Evolutionary conservation across 2,329 filamentous ascomycete species (phyloP), one percentile per base, ranked within the genome.

Genomic region (Sclerotinia sclerotiorum): DNA sequence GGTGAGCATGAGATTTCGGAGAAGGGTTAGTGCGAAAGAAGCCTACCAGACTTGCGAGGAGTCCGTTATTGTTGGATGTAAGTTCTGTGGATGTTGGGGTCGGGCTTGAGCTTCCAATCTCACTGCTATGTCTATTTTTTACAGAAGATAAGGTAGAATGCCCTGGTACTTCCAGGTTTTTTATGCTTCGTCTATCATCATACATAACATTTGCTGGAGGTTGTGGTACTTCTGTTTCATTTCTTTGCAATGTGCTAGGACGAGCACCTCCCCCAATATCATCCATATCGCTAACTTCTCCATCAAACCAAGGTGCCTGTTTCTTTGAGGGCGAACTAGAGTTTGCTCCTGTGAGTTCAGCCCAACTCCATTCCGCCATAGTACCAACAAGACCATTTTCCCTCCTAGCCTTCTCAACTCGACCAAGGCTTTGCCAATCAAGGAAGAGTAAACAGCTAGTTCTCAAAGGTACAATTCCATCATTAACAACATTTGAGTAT

Each of bases 401-500:
- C 77, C 95, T 84, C 29, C 94, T 87, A 15, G 95, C 94, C 79
- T 99, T 99, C 73, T 98, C 93, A 1, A 99, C 95, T 51, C 93
- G 90, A 6, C 91, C 94, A 4, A 99, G 82, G 0, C 95, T 95
- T 79, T 94, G 91, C 95, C 95, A 99, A 77, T 99, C 95, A 1
- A 99, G 82, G 76, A 99, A 99, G 7, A 99, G 81, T n/a, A 99
- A 82, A 78, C 94, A 99, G 71, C 94, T 98, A 5, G 95, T 99
- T 29, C 95, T 88, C 46, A 99, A 81, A 3, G 95, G 95, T 5
- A 99, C 95, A 73, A 99, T 97, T 3, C 94, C 94, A 79, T 98
- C 94, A 76, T 98, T 98, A 73, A 98, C 94, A 17, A 98, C 94
- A 75, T 98, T 98, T 2, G 94, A 97, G 78, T 98, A 98, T 1